Evolutionary conservation across 2,329 filamentous ascomycete species (phyloP).

Genomic region (Trichophyton schoenleinii): DNA sequence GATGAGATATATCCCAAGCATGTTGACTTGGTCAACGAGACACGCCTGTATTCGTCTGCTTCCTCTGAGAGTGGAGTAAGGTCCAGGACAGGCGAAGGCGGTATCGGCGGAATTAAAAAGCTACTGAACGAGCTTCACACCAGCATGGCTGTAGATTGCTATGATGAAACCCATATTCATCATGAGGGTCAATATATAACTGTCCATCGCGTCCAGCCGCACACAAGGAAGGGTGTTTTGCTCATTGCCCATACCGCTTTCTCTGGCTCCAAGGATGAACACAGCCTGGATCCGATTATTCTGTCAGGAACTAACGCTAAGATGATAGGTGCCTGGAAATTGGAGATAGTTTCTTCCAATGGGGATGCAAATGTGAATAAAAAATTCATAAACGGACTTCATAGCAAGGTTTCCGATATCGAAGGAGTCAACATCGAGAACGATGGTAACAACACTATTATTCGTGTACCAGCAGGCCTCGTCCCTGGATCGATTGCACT

Average conservation of each 20-base stretch:
- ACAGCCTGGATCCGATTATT: slow-evolving; percentile 65
- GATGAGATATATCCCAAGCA: slow-evolving; percentile 91
- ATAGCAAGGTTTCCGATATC: slow-evolving; percentile 64
- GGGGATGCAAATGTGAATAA: slow-evolving; percentile 55
- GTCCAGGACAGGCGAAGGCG: slow-evolving; percentile 58
- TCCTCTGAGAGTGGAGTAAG: slow-evolving; percentile 54
- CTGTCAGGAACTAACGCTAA: slow-evolving; percentile 75
- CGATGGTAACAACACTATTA: slow-evolving; percentile 61
- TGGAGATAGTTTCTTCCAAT: slow-evolving; percentile 57
- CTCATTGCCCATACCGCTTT: slow-evolving; percentile 93
- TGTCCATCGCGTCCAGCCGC: slow-evolving; percentile 85
- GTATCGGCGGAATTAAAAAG: slow-evolving; percentile 84
- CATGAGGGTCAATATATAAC: slow-evolving; percentile 95
- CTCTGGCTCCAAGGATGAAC: slow-evolving; percentile 75
- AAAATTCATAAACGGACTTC: slow-evolving; percentile 64
- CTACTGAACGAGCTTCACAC: slow-evolving; percentile 89
- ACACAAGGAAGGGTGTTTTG: slow-evolving; percentile 86
- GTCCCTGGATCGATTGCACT: slow-evolving; percentile 88
- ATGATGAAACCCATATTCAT: slow-evolving; percentile 90
- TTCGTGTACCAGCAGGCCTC: slow-evolving; percentile 70
- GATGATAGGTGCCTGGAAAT: slow-evolving; percentile 78
- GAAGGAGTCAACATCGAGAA: slow-evolving; percentile 60
- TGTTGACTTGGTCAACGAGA: slow-evolving; percentile 88
- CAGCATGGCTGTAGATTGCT: slow-evolving; percentile 88
- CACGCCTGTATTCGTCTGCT: slow-evolving; percentile 63